These are phyloP conservation scores for Nicotiana benthamiana DNA, from an alignment of 257 asterid species.

Conservation along the genomic window DNA sequence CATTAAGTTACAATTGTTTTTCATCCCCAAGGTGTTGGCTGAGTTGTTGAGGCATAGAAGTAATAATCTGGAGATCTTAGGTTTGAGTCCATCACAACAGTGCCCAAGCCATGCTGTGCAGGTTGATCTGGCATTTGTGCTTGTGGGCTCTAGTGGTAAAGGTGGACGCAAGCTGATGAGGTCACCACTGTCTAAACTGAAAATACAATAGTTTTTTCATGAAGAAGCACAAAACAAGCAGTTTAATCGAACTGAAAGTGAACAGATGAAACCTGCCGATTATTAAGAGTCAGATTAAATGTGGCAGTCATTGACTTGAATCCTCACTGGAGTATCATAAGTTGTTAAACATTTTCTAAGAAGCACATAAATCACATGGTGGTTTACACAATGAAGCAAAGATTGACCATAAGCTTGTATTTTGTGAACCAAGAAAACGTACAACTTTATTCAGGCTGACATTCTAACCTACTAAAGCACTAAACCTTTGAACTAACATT, in stretches of 20 bases:
- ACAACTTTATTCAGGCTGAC: background rate
- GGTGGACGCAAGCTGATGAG: background rate
- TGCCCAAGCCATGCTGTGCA: background rate
- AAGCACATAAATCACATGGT: background rate
- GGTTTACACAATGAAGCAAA: background rate
- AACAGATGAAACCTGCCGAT: background rate
- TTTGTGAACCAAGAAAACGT: background rate
- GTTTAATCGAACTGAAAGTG: background rate
- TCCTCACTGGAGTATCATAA: background rate
- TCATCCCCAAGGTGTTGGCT: background rate
- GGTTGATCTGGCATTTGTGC: background rate
- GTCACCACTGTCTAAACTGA: background rate
- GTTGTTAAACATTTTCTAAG: background rate
- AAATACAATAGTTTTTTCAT: background rate
- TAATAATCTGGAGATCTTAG: slow-evolving; percentile 1
- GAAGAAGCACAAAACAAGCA: background rate
- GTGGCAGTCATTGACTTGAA: background rate
- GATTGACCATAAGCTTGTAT: background rate
- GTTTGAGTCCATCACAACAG: background rate
- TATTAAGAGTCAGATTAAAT: background rate
- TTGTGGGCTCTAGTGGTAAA: background rate
- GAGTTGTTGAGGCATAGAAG: background rate
- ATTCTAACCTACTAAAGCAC: background rate
- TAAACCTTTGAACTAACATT: slow-evolving; percentile 19
- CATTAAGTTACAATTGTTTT: background rate